Conservation (phyloP, 1,139 yeast genomes). For the Blastobotrys elegans region DNA sequence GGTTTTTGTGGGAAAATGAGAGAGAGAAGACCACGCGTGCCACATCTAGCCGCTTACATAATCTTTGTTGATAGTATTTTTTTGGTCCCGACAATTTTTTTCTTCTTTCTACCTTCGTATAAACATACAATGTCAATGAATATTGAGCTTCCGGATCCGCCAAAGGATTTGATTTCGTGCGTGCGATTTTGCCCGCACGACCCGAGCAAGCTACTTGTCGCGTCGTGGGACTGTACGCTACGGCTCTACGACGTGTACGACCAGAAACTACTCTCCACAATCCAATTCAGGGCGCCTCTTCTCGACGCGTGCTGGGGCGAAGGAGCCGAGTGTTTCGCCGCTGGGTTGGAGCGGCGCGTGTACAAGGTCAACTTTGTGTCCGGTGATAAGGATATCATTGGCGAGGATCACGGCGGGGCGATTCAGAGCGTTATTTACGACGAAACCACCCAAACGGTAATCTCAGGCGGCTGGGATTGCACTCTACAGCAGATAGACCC, state of each 20-base stretch:
- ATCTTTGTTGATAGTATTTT: neutral
- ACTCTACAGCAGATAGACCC: constrained; percentile 40
- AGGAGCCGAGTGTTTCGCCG: constrained; percentile 24
- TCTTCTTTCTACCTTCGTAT: neutral
- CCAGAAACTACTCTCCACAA: constrained; percentile 13
- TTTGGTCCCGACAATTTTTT: neutral
- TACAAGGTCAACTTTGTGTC: constrained; percentile 28
- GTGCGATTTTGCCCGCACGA: constrained; percentile 27
- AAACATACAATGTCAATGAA: constrained; percentile 5
- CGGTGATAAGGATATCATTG: constrained; percentile 24
- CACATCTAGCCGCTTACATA: too few species aligned
- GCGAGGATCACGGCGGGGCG: constrained; percentile 34
- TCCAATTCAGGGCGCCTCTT: constrained; percentile 29
- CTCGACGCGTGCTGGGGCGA: constrained; percentile 33
- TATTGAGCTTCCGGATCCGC: constrained; percentile 23
- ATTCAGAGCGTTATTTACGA: constrained; percentile 32
- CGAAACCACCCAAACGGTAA: constrained; percentile 31
- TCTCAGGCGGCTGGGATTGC: constrained; percentile 56
- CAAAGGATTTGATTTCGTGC: constrained; percentile 31
- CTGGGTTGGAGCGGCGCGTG: constrained; percentile 29
- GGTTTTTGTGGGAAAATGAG: too few species aligned
- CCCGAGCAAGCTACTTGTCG: constrained; percentile 28
- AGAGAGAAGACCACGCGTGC: too few species aligned
- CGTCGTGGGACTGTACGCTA: constrained; percentile 37
- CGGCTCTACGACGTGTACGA: constrained; percentile 26